Conservation (phyloP, 2,329 filamentous ascomycete species). For the Colletotrichum tabaci region DNA sequence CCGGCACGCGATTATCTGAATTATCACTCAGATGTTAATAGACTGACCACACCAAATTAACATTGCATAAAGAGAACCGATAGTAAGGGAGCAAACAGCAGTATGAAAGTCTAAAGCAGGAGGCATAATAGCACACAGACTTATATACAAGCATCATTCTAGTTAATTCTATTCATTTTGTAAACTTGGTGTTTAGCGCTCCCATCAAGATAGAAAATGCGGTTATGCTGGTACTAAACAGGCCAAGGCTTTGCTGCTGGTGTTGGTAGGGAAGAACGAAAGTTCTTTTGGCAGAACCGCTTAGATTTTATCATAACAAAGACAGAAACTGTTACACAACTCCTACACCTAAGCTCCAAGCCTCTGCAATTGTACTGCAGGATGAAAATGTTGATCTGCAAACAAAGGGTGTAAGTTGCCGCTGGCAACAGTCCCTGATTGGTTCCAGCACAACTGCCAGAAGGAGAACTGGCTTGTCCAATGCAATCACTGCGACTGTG, state of each 20-base stretch:
- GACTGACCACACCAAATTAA: not conserved
- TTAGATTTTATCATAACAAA: not conserved
- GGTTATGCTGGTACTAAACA: not conserved
- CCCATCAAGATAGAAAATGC: not conserved
- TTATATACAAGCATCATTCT: not conserved
- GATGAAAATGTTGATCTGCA: no score
- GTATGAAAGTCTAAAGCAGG: not conserved
- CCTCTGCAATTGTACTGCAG: no score
- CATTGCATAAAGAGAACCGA: no score
- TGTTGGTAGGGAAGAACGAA: not conserved
- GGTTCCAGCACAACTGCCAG: no score
- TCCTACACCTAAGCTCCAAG: not conserved
- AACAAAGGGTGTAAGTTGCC: no score
- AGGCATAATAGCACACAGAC: no score
- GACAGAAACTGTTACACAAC: no score
- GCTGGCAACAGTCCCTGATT: not conserved
- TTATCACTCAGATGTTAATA: not conserved
- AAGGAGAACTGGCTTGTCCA: not conserved
- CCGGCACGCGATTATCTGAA: not conserved
- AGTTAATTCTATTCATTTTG: not conserved
- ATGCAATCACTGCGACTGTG: not conserved
- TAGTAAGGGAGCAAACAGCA: no score
- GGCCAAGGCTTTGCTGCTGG: not conserved
- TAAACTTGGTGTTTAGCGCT: not conserved
- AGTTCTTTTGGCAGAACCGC: not conserved